A percentile compares a stretch with the other conserved stretches of the same genome.
Conservation (phyloP, 202 grass and related monocot species). For the Brachypodium distachyon region DNA sequence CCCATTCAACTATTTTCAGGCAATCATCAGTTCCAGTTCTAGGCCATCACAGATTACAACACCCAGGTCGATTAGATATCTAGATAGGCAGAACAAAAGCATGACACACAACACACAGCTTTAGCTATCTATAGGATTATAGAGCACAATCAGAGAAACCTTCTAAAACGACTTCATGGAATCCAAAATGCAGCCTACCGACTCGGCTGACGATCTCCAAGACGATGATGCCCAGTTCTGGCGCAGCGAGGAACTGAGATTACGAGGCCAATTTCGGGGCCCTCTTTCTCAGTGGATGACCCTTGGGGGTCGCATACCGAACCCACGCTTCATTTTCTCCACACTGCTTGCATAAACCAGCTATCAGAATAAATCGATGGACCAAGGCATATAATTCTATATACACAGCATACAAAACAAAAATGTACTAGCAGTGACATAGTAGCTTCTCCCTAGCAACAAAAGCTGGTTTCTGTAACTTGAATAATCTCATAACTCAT, state of each 20-base stretch:
- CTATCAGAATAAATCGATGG: not conserved
- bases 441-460: not conserved
- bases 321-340: slow-evolving; percentile 74
- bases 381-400: not conserved
- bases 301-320: slow-evolving; percentile 64
- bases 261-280: not conserved
- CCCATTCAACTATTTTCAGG: not conserved
- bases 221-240: not conserved
- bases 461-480: not conserved
- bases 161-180: not conserved
- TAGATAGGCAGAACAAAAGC: not conserved
- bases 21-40: not conserved
- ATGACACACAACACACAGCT: not conserved
- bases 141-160: not conserved
- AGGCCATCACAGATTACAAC: not conserved
- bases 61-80: not conserved
- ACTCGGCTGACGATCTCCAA: not conserved
- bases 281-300: slow-evolving; percentile 14
- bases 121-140: too few species aligned
- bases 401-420: not conserved
- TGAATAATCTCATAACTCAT: not conserved
- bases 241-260: not conserved
- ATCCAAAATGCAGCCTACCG: not conserved
- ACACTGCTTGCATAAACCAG: slow-evolving; percentile 24
- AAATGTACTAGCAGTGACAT: too few species aligned